Evolutionary conservation across 306 rosid species (phyloP), one percentile per base, ranked within the genome.

Genomic region (Gleditsia sinensis): DNA sequence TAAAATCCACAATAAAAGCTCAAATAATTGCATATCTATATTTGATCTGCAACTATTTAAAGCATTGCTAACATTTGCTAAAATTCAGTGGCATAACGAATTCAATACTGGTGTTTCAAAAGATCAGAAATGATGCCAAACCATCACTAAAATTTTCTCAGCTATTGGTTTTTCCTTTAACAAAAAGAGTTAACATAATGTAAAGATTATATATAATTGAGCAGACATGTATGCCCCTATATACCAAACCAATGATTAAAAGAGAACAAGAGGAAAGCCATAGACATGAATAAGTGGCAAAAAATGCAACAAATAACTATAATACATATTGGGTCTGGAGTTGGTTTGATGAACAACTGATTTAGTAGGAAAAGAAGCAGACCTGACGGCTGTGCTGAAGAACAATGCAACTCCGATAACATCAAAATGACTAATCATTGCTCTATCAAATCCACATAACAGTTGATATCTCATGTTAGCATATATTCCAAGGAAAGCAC

Each of bases 401-500:
- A 92, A 81, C 82, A 95, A 68, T 9, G 96, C 89, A 12, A 95
- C 99, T 77, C 91, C 96, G 75, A 95, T 92, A 49, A 95, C 99
- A 87, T 95, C 99, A 86, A 95, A 95, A 86, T 87, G 93, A 77
- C 54, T 86, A 72, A 86, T 67, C 91, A 95, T 80, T 53, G 92
- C 90, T 81, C 90, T 88, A 74, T 95, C 99, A 79, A 92, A 87
- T 78, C 99, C 99, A 78, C 96, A 87, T 54, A 92, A 67, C 30
- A 95, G 89, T 81, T 95, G 99, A 85, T 95, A 90, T 79, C 99
- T 89, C 80, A 92, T 78, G 81, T 95, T 95, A 7, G 97, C 97
- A 78, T 95, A 95, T 53, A 95, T 96, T 67, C 99, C 99, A 19
- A 95, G 96, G 80, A 95, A 95, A 39, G 99, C 99, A 63, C 99